Evolutionary conservation across 1,284 basidiomycete species (phyloP), one percentile per base, ranked within the genome.

Genomic region (Ceratobasidium sp.): DNA sequence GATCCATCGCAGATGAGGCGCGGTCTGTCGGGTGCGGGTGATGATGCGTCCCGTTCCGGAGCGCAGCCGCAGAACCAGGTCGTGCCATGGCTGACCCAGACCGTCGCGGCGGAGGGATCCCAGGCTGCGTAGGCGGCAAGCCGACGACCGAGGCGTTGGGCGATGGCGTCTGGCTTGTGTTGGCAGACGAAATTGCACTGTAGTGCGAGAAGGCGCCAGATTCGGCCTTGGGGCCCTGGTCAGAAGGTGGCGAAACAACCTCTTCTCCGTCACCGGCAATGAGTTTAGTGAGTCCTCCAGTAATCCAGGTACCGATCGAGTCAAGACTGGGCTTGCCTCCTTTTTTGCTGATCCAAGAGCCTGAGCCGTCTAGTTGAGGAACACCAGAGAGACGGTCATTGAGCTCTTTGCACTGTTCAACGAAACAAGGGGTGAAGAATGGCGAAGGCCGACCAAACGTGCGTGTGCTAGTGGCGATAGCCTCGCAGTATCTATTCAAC

Each of bases 251-350:
- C 8, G 84, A 81, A 13, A 84, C 81, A 3, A 84, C 81, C 37
- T 89, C 89, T 27, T 86, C 86, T 49, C 84, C 88, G 74, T 97
- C 95, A 1, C 96, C 98, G 14, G 96, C 95, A 76, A 99, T 97
- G 79, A 99, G 93, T 81, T 98, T 98, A 37, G 95, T 96, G 78
- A 99, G 90, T 14, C 93, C 88, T n/a, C 93, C 93, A 82, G 97
- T 97, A 31, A 99, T 86, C 89, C 95, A 98, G 69, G 91, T 92
- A 69, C 97, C 94, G 61, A 99, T 89, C 58, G 92, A 92, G 79
- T 98, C 96, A 66, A 98, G 85, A 75, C 94, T 98, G 0, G 96
- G 95, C 82, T 95, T 93, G 77, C 88, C 86, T 73, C 95, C 85
- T 81, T 93, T 95, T 43, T 89, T 87, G 37, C 89, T 86, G 76